Evolutionary conservation across 106 monocot genomes (phyloP).

Genomic region (Alisma plantagoaquatica): DNA sequence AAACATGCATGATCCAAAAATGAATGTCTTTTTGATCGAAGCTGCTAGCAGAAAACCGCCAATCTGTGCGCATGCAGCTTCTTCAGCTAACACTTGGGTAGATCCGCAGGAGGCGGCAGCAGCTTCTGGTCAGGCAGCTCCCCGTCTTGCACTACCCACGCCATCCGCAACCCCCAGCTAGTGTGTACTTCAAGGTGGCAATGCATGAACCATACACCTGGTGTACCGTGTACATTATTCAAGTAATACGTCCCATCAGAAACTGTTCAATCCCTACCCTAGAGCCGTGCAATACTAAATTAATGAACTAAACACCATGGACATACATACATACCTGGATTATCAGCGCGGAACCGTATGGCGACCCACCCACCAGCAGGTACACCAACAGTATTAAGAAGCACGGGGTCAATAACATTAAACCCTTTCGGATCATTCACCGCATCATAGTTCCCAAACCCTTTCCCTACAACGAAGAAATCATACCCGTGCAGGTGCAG

Average conservation of each 20-base stretch:
- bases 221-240: neutral
- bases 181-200: constrained; percentile 40
- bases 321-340: no score
- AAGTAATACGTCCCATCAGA: no score
- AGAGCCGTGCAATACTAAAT: no score
- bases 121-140: constrained; percentile 4
- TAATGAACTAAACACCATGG: no score
- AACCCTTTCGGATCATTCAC: constrained; percentile 27
- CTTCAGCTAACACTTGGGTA: constrained; percentile 24
- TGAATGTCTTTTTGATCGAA: no score
- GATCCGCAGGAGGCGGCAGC: constrained; percentile 24
- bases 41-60: no score
- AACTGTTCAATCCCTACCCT: no score
- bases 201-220: constrained; percentile 61
- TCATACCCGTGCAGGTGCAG: constrained; percentile 58
- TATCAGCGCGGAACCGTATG: constrained; percentile 27
- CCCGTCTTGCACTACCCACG: constrained; percentile 46
- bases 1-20: no score
- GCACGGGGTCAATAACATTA: constrained; percentile 48
- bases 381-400: constrained; percentile 38
- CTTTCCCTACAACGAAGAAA: constrained; percentile 55
- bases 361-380: constrained; percentile 40
- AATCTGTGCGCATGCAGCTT: no score
- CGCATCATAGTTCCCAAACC: constrained; percentile 48
- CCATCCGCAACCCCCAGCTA: constrained; percentile 42